These are phyloP conservation scores for Calendula officinalis DNA, from an alignment of 129 eudicot genomes.

Conservation along the genomic window DNA sequence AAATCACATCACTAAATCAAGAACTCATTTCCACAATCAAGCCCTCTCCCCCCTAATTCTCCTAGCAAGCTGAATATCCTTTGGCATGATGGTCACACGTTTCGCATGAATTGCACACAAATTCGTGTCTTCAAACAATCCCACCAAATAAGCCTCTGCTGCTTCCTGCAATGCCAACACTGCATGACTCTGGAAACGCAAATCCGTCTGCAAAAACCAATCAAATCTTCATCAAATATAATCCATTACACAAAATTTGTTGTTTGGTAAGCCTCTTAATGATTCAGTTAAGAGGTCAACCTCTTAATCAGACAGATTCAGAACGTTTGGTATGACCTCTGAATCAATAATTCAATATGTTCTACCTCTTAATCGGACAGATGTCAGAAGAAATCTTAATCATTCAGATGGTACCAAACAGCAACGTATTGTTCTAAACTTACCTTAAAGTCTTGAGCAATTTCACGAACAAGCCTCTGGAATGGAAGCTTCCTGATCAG, in stretches of 20 bases:
- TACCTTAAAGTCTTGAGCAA: conserved; percentile 51
- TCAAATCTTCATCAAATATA: background rate
- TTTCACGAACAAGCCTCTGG: conserved; percentile 68
- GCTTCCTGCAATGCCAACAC: conserved; percentile 51
- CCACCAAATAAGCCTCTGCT: conserved; percentile 46
- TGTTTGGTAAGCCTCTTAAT: no score
- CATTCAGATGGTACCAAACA: no score
- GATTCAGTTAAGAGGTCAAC: no score
- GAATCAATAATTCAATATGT: no score
- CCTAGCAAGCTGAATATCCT: conserved; percentile 48
- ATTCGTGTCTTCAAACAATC: conserved; percentile 47
- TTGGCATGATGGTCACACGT: conserved; percentile 49
- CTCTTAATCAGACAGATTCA: no score
- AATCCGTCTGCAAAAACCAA: conserved; percentile 33
- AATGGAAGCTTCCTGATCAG: conserved; percentile 72
- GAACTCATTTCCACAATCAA: conserved; percentile 12
- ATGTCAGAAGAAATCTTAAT: no score
- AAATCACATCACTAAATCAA: background rate
- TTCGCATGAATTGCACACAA: conserved; percentile 44
- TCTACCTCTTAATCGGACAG: no score
- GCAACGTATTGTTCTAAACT: no score
- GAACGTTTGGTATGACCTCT: no score
- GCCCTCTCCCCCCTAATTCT: conserved; percentile 50
- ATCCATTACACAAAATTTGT: background rate
- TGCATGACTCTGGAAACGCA: conserved; percentile 45